Evolutionary conservation across 176 grass and related monocot genomes (phyloP), one percentile per base, ranked within the genome.

Genomic region (Leersia perrieri): DNA sequence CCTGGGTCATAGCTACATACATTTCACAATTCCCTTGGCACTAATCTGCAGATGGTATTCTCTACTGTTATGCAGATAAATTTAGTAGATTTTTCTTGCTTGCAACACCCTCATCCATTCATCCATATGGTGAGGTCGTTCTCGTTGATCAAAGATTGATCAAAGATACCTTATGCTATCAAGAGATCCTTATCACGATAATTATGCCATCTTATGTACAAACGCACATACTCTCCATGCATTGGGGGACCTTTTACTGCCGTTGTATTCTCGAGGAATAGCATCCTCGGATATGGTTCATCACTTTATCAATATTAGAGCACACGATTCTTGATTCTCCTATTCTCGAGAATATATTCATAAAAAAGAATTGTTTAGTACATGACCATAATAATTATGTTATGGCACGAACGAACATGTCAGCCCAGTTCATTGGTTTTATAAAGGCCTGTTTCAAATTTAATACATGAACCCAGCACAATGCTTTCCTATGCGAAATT

Each of bases 201-300:
- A 49, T 38, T 80, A 69, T 64, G 78, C 67, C 34, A 44, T 47
- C 61, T 79, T 80, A 49, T 39, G 22, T 23, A 33, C 58, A 58
- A 30, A 44, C 75, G 63, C 58, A 64, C 28, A 18, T 1, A 30
- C 41, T 10, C 13, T 66, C 26, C 40, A 38, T 55, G 70, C 34
- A 32, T 5, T 11, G 44, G 60, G 25, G 49, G 22, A 16, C 38
- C 80, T 65, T 81, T 40, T 81, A 64, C 76, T 28, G 34, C 66
- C 42, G 31, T 66, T 44, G 45, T 42, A 72, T 81, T 81, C 57
- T 89, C 10, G 42, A 66, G 65, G 87, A 89, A 85, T 77, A 60
- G 72, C 77, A 81, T 85, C 78, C n/a, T 85, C 18, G 66, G 72
- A 89, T 85, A 85, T 77, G 83, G 83, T 85, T 85, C 82, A 22